Evolutionary conservation across 768 basidiomycete species (phyloP).

Genomic region (Bullera alba): DNA sequence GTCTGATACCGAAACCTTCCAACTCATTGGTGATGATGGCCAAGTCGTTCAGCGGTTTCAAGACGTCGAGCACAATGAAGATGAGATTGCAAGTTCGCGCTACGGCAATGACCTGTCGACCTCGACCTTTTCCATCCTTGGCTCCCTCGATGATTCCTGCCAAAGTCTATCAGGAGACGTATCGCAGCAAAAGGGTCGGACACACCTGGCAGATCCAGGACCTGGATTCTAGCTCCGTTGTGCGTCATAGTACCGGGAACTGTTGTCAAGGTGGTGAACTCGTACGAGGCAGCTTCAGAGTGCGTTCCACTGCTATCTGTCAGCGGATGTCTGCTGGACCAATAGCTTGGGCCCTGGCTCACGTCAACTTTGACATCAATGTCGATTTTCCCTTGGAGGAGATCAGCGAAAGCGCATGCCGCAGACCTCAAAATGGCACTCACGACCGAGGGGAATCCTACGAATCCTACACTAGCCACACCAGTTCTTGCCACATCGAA

Average conservation of each 20-base stretch:
- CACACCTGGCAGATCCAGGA: slow-evolving; percentile 74
- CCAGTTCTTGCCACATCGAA: slow-evolving; percentile 99
- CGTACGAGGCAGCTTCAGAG: slow-evolving; percentile 90
- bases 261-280: slow-evolving; percentile 93
- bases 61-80: slow-evolving; percentile 95
- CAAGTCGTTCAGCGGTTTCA: slow-evolving; percentile 93
- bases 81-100: slow-evolving; percentile 97
- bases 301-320: slow-evolving; percentile 75
- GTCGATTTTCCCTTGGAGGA: slow-evolving; percentile 42
- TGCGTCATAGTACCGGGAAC: slow-evolving; percentile 91
- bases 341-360: too few species aligned
- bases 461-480: slow-evolving; percentile 70
- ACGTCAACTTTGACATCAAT: slow-evolving; percentile 46
- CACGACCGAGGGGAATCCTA: slow-evolving; percentile 59
- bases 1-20: slow-evolving; percentile 94
- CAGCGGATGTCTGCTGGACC: background rate
- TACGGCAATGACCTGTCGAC: slow-evolving; percentile 73
- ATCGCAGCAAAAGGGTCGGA: too few species aligned
- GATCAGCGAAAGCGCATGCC: slow-evolving; percentile 1
- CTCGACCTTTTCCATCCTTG: slow-evolving; percentile 89
- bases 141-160: slow-evolving; percentile 98
- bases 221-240: slow-evolving; percentile 93
- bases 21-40: slow-evolving; percentile 82
- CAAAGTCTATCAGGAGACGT: slow-evolving; percentile 41
- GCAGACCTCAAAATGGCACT: slow-evolving; percentile 45